Base-by-base conservation (phyloP, 345 rosid species). In the Acer saccharum region DNA sequence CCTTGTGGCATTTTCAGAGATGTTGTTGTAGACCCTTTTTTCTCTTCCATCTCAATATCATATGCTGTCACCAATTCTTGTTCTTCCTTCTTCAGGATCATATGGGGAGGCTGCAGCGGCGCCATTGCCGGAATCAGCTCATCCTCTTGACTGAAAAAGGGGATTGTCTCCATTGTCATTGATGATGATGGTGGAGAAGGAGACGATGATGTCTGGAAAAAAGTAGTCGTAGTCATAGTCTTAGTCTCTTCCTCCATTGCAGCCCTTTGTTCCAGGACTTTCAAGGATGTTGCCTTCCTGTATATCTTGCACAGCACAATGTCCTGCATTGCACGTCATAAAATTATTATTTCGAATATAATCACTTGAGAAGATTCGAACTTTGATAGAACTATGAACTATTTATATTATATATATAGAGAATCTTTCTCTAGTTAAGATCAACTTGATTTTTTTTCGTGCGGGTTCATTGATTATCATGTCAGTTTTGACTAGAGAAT, bases 241-340 rank as follows among this genome's bases (percentile, higher is more conserved):
- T 81, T 86, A 67, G 55, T 71, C 41, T 78, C 85, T 81, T 90
- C 92, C 67, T 88, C 97, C 87, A 81, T 72, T 21, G 90, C 89
- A 13, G 98, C 99, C 77, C 94, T 93, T 72, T 88, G 95, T 85
- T 93, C 98, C 68, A 96, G 78, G 57, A 90, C 98, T 75, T 92
- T 96, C 74, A 93, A 54, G 20, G 99, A 88, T 44, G 98, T 93
- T 14, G 99, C 99, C 80, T 96, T 96, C 74, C 95, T 86, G 14
- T 92, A 96, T 78, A 96, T 91, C 90, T 96, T 96, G 77, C 98
- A 93, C 14, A 96, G 62, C n/a, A 96, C 99, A 73, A 94, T 81
- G 46, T 92, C 97, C 99, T 96, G 88, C 81, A 71, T 66, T 58
- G 21, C 27, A 65, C 52, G 39, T 35, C 46, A 41, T 11, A 9